These are phyloP conservation scores for Paraurostyla sp. DNA, from an alignment of 73 alveolate genomes.

Conservation along the genomic window DNA sequence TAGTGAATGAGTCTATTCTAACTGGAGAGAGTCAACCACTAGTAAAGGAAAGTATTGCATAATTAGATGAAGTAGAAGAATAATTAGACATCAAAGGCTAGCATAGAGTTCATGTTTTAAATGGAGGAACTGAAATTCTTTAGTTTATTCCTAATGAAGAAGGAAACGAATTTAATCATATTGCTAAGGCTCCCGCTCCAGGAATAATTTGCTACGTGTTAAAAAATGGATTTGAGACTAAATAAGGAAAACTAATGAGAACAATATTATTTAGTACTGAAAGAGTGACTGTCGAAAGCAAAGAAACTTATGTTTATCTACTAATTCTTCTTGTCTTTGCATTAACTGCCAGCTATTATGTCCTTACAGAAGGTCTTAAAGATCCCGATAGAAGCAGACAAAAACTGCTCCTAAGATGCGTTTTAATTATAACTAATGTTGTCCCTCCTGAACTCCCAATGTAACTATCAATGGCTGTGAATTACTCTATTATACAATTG, in stretches of 20 bases:
- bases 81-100: conserved; percentile 81
- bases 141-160: conserved; percentile 72
- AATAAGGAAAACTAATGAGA: conserved; percentile 97
- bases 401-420: conserved; percentile 96
- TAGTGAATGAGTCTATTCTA: conserved; percentile 95
- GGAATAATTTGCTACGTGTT: conserved; percentile 90
- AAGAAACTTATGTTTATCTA: conserved; percentile 93
- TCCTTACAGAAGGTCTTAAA: conserved; percentile 88
- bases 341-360: conserved; percentile 91
- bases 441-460: conserved; percentile 99
- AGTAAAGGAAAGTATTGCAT: conserved; percentile 85
- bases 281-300: conserved; percentile 94
- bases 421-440: conserved; percentile 97
- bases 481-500: conserved; percentile 93
- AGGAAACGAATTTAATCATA: conserved; percentile 64
- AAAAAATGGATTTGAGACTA: conserved; percentile 96
- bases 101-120: conserved; percentile 85
- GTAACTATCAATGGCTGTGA: conserved; percentile 98
- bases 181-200: conserved; percentile 78
- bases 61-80: conserved; percentile 77
- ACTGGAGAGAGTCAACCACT: conserved; percentile 98
- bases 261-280: conserved; percentile 95
- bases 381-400: conserved; percentile 92
- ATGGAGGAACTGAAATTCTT: conserved; percentile 94
- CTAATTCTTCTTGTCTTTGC: conserved; percentile 93